phyloP scores from a whole-genome alignment of 2,329 filamentous ascomycete genomes.

The Sphaceloma murrayae region DNA sequence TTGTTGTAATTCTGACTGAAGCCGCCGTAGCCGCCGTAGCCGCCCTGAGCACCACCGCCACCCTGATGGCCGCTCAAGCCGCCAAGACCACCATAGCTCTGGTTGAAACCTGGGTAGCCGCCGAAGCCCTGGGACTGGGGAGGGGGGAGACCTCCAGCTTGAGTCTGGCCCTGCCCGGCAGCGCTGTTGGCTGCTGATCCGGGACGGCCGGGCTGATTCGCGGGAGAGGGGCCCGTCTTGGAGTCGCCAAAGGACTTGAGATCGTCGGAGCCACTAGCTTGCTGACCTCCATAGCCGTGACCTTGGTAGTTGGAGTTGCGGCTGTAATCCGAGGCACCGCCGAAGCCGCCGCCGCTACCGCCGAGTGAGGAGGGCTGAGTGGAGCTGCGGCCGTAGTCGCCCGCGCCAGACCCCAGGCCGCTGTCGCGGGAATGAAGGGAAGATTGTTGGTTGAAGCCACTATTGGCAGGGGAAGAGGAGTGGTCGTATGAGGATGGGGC shows the following conservation, averaged over 20 bases:
- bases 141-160: conserved; percentile 42
- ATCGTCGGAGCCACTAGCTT: conserved; percentile 28
- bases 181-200: conserved; percentile 53
- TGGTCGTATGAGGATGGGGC: conserved; percentile 50
- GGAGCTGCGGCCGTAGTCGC: conserved; percentile 46
- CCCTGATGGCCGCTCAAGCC: conserved; percentile 42
- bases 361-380: conserved; percentile 50
- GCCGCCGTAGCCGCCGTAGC: conserved; percentile 32
- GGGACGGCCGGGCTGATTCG: conserved; percentile 52
- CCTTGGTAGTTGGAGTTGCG: conserved; percentile 49
- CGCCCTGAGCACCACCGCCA: conserved; percentile 38
- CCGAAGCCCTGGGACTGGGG: conserved; percentile 49
- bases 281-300: conserved; percentile 43
- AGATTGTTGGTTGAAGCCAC: conserved; percentile 39
- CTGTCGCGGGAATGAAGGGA: conserved; percentile 40
- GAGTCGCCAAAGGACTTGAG: conserved; percentile 48
- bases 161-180: conserved; percentile 35
- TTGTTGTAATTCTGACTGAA: conserved; percentile 30
- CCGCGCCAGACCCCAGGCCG: conserved; percentile 42
- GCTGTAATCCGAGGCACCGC: conserved; percentile 48
- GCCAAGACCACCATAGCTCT: conserved; percentile 39
- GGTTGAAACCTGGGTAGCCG: conserved; percentile 44
- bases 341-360: conserved; percentile 43
- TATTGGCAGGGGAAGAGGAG: conserved; percentile 55
- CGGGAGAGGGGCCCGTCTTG: conserved; percentile 50